Evolutionary conservation across 306 rosid species (phyloP).

Genomic region (Medicago ruthenica): DNA sequence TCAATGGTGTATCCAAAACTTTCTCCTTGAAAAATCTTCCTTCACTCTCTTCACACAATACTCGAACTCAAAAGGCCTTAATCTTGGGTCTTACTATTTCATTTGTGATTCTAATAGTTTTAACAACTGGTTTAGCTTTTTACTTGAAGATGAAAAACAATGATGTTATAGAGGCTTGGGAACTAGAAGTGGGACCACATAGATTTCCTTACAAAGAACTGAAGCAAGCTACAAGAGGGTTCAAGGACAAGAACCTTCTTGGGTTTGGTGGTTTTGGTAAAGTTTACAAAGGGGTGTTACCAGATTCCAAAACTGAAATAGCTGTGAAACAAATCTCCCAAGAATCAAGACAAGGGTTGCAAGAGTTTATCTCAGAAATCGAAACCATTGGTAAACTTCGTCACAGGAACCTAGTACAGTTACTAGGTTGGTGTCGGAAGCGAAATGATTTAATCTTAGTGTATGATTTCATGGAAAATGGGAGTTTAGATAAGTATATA

Average conservation of each 20-base stretch:
- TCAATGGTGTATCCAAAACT: constrained; percentile 55
- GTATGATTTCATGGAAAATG: constrained; percentile 65
- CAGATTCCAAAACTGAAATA: constrained; percentile 45
- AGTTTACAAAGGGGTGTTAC: constrained; percentile 62
- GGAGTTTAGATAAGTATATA: constrained; percentile 65
- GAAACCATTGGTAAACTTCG: constrained; percentile 65
- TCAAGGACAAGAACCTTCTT: constrained; percentile 55
- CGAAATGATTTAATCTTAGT: constrained; percentile 54
- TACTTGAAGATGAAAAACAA: constrained; percentile 47
- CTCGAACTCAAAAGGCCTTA: neutral
- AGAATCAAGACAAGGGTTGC: constrained; percentile 63
- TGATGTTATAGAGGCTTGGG: constrained; percentile 67
- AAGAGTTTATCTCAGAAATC: constrained; percentile 60
- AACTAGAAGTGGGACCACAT: constrained; percentile 67
- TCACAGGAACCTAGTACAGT: constrained; percentile 65
- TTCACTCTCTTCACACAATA: constrained; percentile 42
- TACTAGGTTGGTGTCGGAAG: constrained; percentile 69
- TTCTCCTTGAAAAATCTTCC: constrained; percentile 53
- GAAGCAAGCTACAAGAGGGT: constrained; percentile 57
- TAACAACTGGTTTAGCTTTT: constrained; percentile 17
- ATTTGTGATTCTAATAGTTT: constrained; percentile 23
- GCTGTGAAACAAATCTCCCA: constrained; percentile 67
- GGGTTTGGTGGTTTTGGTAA: constrained; percentile 73
- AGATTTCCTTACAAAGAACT: constrained; percentile 65
- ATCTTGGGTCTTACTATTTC: constrained; percentile 46